phyloP scores from a whole-genome alignment of 2,329 filamentous ascomycete genomes.

The Penicillium concentricum region DNA sequence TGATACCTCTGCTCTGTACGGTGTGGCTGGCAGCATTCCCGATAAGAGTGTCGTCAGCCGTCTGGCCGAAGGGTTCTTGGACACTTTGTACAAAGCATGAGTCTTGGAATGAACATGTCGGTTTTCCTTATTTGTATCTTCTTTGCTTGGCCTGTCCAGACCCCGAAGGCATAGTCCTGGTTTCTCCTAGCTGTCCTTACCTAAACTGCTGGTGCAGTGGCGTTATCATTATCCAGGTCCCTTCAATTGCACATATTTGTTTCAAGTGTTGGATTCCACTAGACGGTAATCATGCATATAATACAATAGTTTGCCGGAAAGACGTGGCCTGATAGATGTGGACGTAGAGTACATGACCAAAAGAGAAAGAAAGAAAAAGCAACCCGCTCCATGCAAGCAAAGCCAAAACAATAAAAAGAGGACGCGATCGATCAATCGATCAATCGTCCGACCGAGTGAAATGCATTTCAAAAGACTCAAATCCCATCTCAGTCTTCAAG shows the following conservation, averaged over 20 bases:
- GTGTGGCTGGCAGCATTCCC: constrained; percentile 88
- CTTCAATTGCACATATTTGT: constrained; percentile 23
- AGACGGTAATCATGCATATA: constrained; percentile 4
- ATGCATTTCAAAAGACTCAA: background rate
- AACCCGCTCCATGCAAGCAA: constrained; percentile 16
- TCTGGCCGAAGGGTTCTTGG: constrained; percentile 84
- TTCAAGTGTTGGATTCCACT: background rate
- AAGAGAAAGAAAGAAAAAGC: constrained; percentile 2
- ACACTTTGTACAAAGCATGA: constrained; percentile 85
- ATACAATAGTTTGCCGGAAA: constrained; percentile 5
- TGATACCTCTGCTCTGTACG: constrained; percentile 85
- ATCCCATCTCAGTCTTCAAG: background rate
- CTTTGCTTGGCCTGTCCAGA: background rate
- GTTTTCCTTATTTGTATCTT: constrained; percentile 9
- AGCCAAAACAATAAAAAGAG: constrained; percentile 9
- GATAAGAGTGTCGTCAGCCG: constrained; percentile 95
- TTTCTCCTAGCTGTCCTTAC: constrained; percentile 5
- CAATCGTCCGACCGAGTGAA: background rate
- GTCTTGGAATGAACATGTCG: background rate
- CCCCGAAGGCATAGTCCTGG: background rate
- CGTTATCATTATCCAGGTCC: constrained; percentile 17
- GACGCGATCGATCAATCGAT: background rate
- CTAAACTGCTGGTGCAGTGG: constrained; percentile 4
- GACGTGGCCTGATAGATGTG: background rate
- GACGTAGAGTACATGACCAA: constrained; percentile 8